Evolutionary conservation across 768 basidiomycete genomes (phyloP), one percentile per base, ranked within the genome.

Genomic region (Grammothele lineata): DNA sequence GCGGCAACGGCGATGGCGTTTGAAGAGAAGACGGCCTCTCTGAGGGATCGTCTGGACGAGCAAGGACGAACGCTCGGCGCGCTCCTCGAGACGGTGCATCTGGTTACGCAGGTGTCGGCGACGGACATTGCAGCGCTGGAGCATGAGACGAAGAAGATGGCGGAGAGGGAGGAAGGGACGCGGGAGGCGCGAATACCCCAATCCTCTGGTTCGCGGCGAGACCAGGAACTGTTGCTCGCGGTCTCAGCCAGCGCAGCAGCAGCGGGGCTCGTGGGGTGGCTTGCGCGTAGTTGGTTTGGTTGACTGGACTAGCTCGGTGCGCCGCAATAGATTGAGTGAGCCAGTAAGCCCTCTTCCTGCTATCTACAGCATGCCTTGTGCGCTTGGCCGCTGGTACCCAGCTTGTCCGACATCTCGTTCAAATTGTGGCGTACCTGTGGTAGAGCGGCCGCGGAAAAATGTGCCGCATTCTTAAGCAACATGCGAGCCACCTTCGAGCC

Each of bases 1-100:
- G 54, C 52, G 33, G 37, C 53, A 47, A 63, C 54, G 17, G 45
- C 45, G 24, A 63, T 58, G 30, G 64, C 72, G 58, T 57, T 86
- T 45, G 72, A 74, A 46, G 68, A 64, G 5, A 76, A 73, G 55
- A 72, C 79, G 66, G 54, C 60, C 35, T 70, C 71, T 47, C 68
- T 88, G 45, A 66, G 70, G 10, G 61, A 67, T 36, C 71, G 74
- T 49, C 63, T 87, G 46, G 70, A 68, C 22, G 66, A 67, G 43
- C 83, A 86, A 54, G 71, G 70, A 33, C 55, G 53, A 39, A 7
- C 65, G 21, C 50, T 74, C 10, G 47, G 61, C 9, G 53, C 63
- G 48, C 45, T 73, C 36, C 53, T 57, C 22, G 57, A 60, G 48
- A 50, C 46, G 36, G 48, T 57, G 15, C 37, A 48, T 35, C 42